Evolutionary conservation across 148 eudicot genomes (phyloP).

Genomic region (Talinum fruticosum): DNA sequence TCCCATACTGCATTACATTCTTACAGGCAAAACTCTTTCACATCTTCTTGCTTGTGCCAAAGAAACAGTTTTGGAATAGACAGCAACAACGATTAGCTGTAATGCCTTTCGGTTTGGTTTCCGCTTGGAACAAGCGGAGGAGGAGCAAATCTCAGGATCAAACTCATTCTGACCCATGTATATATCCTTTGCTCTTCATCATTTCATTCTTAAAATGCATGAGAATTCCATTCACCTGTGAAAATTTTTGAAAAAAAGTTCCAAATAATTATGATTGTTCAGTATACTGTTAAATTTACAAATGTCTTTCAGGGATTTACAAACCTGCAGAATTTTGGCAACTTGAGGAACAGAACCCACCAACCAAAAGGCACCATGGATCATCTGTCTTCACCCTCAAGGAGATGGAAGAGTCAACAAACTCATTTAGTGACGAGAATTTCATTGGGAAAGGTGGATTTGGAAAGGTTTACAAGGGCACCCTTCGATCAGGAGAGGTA

Average conservation of each 20-base stretch:
- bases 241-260: not conserved
- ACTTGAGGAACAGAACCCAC: conserved; percentile 62
- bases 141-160: conserved; percentile 88
- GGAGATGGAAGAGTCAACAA: conserved; percentile 91
- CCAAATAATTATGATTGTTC: not conserved
- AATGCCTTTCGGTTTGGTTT: conserved; percentile 87
- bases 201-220: not conserved
- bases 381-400: conserved; percentile 85
- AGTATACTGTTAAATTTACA: not conserved
- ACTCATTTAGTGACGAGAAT: conserved; percentile 70
- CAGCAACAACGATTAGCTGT: not conserved
- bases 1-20: conserved; percentile 13
- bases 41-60: conserved; percentile 10
- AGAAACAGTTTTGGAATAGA: not conserved
- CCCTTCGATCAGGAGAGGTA: conserved; percentile 83
- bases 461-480: conserved; percentile 88
- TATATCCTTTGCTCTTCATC: conserved; percentile 11
- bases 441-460: conserved; percentile 93
- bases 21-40: not conserved
- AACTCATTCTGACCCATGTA: conserved; percentile 54
- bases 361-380: conserved; percentile 62
- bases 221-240: not conserved
- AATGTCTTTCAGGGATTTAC: conserved; percentile 60
- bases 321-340: conserved; percentile 76
- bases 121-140: conserved; percentile 88